Conservation (phyloP, 176 grass and related monocot genomes). For the Zea luxurians region DNA sequence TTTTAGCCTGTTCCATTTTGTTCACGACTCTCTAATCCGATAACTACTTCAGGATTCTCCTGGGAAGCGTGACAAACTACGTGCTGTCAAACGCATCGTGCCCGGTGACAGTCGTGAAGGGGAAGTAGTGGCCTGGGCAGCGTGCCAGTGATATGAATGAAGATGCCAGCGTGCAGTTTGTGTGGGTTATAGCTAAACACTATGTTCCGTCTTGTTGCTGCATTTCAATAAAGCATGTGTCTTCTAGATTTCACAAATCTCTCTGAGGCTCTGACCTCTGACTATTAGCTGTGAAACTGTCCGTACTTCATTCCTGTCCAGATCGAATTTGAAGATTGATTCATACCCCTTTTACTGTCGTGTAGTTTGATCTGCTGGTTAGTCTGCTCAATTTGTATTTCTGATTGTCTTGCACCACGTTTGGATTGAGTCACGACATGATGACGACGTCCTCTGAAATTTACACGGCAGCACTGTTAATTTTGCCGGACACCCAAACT, state of each 20-base stretch:
- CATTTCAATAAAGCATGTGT: constrained; percentile 24
- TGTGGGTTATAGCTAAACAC: not conserved
- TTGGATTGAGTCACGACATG: not conserved
- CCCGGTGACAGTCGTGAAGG: constrained; percentile 82
- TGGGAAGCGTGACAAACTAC: constrained; percentile 90
- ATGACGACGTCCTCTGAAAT: not conserved
- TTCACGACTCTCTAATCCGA: not conserved
- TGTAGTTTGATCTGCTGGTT: not conserved
- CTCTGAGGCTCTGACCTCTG: not conserved
- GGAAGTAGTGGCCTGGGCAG: constrained; percentile 9
- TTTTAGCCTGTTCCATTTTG: not conserved
- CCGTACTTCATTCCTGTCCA: not conserved
- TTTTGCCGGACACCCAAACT: too few relatives aligned
- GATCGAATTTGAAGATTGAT: not conserved
- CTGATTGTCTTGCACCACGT: not conserved
- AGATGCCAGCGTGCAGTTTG: not conserved
- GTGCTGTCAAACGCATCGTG: constrained; percentile 72
- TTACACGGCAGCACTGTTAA: not conserved
- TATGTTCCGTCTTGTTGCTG: not conserved
- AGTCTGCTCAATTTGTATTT: not conserved
- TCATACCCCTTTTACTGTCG: not conserved
- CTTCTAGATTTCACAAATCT: constrained; percentile 1
- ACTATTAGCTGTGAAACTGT: not conserved
- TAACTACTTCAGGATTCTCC: constrained; percentile 56
- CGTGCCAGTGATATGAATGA: not conserved